Base-by-base conservation (phyloP, 345 rosid genomes). In the sweet orange (Citrus sinensis) region DNA sequence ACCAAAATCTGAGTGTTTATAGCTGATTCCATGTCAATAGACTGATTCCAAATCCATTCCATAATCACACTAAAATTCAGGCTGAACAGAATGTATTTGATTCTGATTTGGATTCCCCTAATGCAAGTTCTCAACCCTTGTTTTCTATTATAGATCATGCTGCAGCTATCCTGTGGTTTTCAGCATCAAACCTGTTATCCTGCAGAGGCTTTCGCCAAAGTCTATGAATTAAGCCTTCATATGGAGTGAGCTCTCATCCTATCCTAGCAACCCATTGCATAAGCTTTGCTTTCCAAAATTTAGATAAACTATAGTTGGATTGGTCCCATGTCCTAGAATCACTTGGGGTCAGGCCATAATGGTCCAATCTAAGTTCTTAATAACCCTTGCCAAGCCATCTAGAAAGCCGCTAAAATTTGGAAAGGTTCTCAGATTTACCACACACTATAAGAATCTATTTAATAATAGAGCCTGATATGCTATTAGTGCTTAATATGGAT, bases 321-420 rank as follows among this genome's bases (percentile, higher is more conserved):
- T 66, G 70, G 16, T 8, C 42, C 2, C 70, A 8, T 35, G 27
- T 20, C 27, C 69, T 34, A 20, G 39, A 30, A 39, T 77, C 34
- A 17, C 9, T 40, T 20, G 34, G 25, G 22, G 20, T 51, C 19
- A 5, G 40, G 40, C 74, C 69, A 46, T 17, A 32, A 51, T 29
- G 54, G 70, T 40, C 63, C 56, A 74, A 35, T 59, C 64, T 60
- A 74, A 64, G 37, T 25, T 76, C 49, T 71, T 64, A 51, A 70
- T 51, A 70, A 30, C 61, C 54, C 24, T 16, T 64, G 13, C 37
- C 8, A 39, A 49, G 35, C 51, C 30, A 49, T 51, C 58, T 22
- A 51, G 4, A 32, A 42, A 32, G 68, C 55, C 37, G 35, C 34
- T 34, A 79, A 8, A 58, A 27, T 32, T 70, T 9, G 8, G 54